A percentile compares a stretch with the other conserved stretches of the same genome.
Conservation (phyloP, 208 protist species). For the Trypanosoma theileri region DNA sequence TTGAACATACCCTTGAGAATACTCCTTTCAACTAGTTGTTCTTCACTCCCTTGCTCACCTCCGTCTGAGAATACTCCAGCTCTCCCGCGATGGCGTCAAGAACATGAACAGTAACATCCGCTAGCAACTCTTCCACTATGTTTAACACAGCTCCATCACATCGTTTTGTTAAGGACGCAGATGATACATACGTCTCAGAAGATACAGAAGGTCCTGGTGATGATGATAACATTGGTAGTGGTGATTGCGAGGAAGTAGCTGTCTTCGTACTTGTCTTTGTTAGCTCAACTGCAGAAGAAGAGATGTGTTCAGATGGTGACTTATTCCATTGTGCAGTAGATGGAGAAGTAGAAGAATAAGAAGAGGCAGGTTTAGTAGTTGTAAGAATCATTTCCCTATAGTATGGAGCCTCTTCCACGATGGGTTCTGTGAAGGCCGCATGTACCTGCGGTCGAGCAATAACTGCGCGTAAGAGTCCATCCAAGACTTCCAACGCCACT, state of each 20-base stretch:
- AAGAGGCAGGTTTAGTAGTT: neutral
- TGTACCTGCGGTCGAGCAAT: conserved; percentile 53
- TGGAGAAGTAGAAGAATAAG: neutral
- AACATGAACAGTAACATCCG: conserved; percentile 24
- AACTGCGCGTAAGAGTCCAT: conserved; percentile 67
- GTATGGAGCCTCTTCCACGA: conserved; percentile 22
- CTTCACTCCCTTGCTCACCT: neutral
- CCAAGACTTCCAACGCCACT: conserved; percentile 47
- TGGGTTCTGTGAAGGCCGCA: conserved; percentile 55
- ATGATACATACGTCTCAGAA: neutral
- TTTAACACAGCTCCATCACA: conserved; percentile 22
- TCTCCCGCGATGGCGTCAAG: conserved; percentile 10
- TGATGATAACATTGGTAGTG: neutral
- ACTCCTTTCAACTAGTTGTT: neutral
- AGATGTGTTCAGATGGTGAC: too few species aligned
- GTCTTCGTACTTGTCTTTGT: too few species aligned
- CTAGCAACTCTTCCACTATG: conserved; percentile 62
- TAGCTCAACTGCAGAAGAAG: too few species aligned
- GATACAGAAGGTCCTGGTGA: neutral
- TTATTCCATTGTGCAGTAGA: too few species aligned
- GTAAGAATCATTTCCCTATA: conserved; percentile 28
- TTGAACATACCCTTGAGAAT: neutral
- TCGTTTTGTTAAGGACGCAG: neutral
- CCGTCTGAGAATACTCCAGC: neutral
- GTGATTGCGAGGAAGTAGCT: too few species aligned